Evolutionary conservation across 169 alveolate genomes (phyloP).

Genomic region (Toxoplasma gondii): DNA sequence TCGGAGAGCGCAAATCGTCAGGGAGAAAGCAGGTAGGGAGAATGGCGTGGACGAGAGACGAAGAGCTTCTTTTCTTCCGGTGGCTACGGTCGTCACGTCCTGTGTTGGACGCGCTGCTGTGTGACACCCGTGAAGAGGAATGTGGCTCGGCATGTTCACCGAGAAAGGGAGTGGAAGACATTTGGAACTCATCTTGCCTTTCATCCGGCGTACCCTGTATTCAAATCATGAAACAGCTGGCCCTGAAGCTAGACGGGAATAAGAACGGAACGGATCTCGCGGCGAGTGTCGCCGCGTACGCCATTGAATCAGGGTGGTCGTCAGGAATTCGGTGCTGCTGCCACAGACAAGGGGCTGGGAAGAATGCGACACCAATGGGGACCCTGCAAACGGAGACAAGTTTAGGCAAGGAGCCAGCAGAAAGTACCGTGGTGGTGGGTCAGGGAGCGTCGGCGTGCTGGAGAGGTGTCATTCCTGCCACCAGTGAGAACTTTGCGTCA

Average conservation of each 20-base stretch:
- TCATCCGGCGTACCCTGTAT: neutral
- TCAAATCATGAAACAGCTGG: neutral
- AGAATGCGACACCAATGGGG: neutral
- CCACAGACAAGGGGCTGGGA: neutral
- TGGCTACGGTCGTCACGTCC: neutral
- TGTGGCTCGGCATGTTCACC: neutral
- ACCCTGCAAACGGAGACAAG: neutral
- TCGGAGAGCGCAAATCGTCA: no score
- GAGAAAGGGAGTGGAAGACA: neutral
- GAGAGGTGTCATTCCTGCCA: conserved; percentile 22
- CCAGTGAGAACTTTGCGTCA: neutral
- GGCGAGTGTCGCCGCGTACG: neutral
- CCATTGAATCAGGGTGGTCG: neutral
- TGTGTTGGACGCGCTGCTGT: neutral
- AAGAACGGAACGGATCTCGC: neutral
- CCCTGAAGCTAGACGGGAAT: neutral
- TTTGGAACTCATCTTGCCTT: neutral
- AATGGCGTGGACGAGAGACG: neutral
- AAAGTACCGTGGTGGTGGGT: neutral
- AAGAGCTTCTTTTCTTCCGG: neutral
- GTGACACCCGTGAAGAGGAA: neutral
- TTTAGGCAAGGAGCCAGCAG: neutral
- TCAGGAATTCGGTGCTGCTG: neutral
- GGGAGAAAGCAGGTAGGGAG: no score
- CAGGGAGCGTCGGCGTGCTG: neutral